Conservation (phyloP, 805 yeast species). For the Ogataea pilisensis region DNA sequence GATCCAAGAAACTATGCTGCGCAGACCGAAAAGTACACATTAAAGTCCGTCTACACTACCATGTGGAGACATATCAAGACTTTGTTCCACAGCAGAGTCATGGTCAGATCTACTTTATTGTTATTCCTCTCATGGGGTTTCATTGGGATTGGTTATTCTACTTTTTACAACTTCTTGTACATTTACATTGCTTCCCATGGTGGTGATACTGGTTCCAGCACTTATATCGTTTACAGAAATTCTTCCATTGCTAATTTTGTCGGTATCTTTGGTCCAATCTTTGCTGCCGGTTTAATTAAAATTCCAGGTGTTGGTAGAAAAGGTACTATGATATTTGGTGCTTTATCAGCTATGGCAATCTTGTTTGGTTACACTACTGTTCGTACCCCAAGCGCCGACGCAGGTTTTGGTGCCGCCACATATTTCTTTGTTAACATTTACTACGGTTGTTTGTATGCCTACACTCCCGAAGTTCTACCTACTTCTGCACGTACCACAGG, state of each 20-base stretch:
- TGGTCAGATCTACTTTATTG: constrained; percentile 43
- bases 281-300: constrained; percentile 39
- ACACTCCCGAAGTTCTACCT: constrained; percentile 63
- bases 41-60: constrained; percentile 25
- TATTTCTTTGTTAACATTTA: constrained; percentile 45
- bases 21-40: constrained; percentile 23
- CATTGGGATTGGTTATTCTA: constrained; percentile 55
- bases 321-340: constrained; percentile 52
- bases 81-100: constrained; percentile 42
- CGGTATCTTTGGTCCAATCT: constrained; percentile 50
- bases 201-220: constrained; percentile 38
- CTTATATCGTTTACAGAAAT: constrained; percentile 43
- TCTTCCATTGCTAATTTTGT: constrained; percentile 42
- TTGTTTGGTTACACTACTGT: constrained; percentile 63
- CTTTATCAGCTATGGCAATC: constrained; percentile 51
- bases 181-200: constrained; percentile 49
- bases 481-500: constrained; percentile 54
- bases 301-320: constrained; percentile 46
- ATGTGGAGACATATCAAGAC: constrained; percentile 38
- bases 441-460: constrained; percentile 59
- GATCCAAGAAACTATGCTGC: constrained; percentile 21
- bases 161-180: constrained; percentile 52
- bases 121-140: constrained; percentile 50
- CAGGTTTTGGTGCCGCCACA: constrained; percentile 46
- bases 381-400: constrained; percentile 49